A percentile compares a stretch with the other conserved stretches of the same genome.
These are phyloP conservation scores for Stylosanthes scabra DNA, from an alignment of 331 rosid species.

Conservation along the genomic window DNA sequence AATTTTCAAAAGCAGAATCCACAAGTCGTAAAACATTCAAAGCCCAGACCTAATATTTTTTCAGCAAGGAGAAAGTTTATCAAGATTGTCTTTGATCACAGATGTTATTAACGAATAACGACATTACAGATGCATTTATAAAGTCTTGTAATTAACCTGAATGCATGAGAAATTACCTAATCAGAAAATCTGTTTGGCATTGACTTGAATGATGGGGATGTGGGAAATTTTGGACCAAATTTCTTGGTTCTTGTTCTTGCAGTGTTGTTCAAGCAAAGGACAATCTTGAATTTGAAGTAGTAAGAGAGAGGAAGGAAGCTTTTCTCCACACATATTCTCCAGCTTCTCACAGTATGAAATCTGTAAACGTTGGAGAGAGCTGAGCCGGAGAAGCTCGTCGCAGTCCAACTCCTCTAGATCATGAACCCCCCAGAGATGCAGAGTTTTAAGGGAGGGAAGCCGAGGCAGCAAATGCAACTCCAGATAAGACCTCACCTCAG, in stretches of 20 bases:
- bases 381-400: constrained; percentile 15
- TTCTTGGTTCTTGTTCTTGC: not conserved
- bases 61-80: too few species aligned
- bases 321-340: not conserved
- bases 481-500: not conserved
- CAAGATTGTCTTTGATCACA: too few species aligned
- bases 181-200: not conserved
- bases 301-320: constrained; percentile 17
- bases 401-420: constrained; percentile 12
- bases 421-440: fast-evolving
- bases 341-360: fast-evolving
- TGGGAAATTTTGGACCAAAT: constrained; percentile 22
- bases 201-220: not conserved
- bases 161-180: not conserved
- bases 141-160: too few species aligned
- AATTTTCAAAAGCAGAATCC: too few species aligned
- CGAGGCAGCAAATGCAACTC: constrained; percentile 12
- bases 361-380: not conserved
- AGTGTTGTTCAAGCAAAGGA: constrained; percentile 11
- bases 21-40: too few species aligned
- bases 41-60: too few species aligned
- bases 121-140: too few species aligned
- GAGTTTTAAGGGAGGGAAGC: not conserved
- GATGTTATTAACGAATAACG: too few species aligned
- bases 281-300: fast-evolving